phyloP scores from a whole-genome alignment of 2,329 filamentous ascomycete genomes.

The Coniochaeta prunicola region DNA sequence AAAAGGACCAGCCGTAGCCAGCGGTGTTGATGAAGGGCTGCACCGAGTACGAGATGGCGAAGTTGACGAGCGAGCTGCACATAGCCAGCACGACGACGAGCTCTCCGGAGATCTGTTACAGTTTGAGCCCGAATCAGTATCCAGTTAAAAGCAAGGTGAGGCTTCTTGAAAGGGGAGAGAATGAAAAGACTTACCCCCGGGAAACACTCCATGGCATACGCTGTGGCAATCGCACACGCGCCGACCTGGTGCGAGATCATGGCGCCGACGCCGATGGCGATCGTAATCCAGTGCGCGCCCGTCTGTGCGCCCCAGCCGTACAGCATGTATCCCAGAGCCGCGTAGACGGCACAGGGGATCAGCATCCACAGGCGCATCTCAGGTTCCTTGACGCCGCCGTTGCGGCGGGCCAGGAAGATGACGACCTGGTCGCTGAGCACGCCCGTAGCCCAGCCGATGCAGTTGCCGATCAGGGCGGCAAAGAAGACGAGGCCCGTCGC shows the following conservation, averaged over 20 bases:
- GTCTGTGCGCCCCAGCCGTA: constrained; percentile 29
- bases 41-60: constrained; percentile 28
- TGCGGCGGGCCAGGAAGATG: constrained; percentile 22
- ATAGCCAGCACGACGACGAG: constrained; percentile 28
- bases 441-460: constrained; percentile 23
- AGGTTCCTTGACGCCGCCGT: constrained; percentile 26
- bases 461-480: constrained; percentile 22
- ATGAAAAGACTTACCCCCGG: constrained; percentile 16
- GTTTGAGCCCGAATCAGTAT: not conserved
- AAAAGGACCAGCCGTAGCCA: constrained; percentile 20
- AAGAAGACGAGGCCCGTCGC: constrained; percentile 20
- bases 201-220: constrained; percentile 33
- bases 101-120: constrained; percentile 24
- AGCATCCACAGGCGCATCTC: constrained; percentile 30
- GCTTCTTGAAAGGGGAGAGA: not conserved
- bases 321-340: constrained; percentile 25
- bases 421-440: constrained; percentile 14
- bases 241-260: constrained; percentile 33
- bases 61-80: constrained; percentile 19
- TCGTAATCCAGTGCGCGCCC: constrained; percentile 24
- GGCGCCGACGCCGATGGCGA: constrained; percentile 26
- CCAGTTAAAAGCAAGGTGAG: not conserved
- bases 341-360: constrained; percentile 21
- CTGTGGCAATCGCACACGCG: constrained; percentile 28
- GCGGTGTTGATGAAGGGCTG: constrained; percentile 29